These are phyloP conservation scores for Neurospora sp. DNA, from an alignment of 2,329 filamentous ascomycete genomes.

Conservation along the genomic window DNA sequence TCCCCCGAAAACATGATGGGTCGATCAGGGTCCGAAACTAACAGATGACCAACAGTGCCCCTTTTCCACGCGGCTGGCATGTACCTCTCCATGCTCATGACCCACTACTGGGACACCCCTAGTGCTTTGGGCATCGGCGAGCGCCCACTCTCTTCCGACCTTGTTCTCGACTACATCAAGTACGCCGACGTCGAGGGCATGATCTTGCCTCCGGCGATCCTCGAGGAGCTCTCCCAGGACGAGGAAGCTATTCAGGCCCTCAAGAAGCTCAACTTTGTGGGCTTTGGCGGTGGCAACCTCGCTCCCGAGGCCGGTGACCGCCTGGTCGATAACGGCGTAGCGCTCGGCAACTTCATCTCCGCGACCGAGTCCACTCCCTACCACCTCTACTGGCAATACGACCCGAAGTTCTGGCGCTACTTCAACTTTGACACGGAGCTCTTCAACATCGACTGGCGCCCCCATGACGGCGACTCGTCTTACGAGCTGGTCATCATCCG, in stretches of 20 bases:
- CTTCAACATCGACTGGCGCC: conserved; percentile 31
- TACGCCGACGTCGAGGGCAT: conserved; percentile 19
- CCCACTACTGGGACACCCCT: conserved; percentile 23
- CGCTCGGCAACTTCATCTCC: conserved; percentile 28
- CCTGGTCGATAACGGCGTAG: conserved; percentile 26
- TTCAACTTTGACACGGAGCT: conserved; percentile 31
- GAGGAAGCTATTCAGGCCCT: conserved; percentile 23
- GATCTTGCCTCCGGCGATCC: conserved; percentile 28
- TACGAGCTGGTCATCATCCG: conserved; percentile 31
- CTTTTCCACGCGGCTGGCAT: conserved; percentile 30
- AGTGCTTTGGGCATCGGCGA: conserved; percentile 22
- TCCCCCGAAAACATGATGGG: background rate
- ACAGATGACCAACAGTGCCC: conserved; percentile 22
- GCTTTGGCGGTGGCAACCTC: conserved; percentile 31
- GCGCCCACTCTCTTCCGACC: conserved; percentile 25
- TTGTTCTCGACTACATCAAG: conserved; percentile 23
- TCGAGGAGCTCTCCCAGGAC: conserved; percentile 32
- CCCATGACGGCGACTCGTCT: conserved; percentile 22
- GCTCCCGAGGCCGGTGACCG: conserved; percentile 27
- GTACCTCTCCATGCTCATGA: conserved; percentile 14
- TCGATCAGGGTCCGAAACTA: background rate
- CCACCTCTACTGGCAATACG: conserved; percentile 23
- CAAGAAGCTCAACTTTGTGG: conserved; percentile 23
- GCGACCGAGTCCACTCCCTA: conserved; percentile 32
- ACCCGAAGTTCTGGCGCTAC: conserved; percentile 31